These are phyloP conservation scores for Bipolaris gigantea DNA, from an alignment of 2,329 filamentous ascomycete genomes.

Conservation along the genomic window DNA sequence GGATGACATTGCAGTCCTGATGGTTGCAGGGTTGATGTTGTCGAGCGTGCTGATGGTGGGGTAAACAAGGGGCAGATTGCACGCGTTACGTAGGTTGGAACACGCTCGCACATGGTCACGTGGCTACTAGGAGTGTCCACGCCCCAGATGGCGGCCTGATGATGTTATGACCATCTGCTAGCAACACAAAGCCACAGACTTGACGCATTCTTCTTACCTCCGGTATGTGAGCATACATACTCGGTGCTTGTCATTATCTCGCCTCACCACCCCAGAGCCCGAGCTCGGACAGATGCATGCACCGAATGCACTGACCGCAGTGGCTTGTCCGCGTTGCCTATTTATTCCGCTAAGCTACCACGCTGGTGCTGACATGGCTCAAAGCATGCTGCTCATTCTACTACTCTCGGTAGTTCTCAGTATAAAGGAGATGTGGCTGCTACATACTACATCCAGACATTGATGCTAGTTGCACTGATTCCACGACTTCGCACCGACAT, in stretches of 20 bases:
- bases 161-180: background rate
- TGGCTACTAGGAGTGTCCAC: slow-evolving; percentile 3
- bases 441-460: background rate
- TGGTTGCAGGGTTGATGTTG: slow-evolving; percentile 2
- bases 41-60: background rate
- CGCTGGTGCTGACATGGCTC: no score
- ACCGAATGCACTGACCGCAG: no score
- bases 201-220: background rate
- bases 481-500: background rate
- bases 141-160: no score
- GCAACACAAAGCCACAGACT: background rate
- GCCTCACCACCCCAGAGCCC: background rate
- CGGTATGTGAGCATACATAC: background rate
- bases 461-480: no score
- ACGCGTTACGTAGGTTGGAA: background rate
- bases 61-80: background rate
- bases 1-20: slow-evolving; percentile 24
- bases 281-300: no score
- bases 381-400: no score
- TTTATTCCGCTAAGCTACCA: no score
- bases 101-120: slow-evolving; percentile 30
- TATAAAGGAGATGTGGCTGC: background rate
- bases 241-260: background rate
- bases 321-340: no score
- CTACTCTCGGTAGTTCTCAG: no score